Conservation (phyloP, 208 protist species). For the Leishmania mexicana region DNA sequence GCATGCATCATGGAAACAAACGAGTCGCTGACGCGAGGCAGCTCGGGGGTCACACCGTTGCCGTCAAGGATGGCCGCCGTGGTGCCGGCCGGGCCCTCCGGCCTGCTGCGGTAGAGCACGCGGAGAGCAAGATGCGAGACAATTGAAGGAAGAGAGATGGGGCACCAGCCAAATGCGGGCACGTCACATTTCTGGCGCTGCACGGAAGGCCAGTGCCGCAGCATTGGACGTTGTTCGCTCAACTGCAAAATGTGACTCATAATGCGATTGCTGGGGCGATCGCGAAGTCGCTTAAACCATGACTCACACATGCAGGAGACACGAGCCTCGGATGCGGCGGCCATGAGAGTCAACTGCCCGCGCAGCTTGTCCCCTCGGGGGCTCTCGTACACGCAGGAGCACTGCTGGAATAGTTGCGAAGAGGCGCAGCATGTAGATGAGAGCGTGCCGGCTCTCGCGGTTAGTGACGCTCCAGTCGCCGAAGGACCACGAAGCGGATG, state of each 20-base stretch:
- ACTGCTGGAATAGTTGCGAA: background rate
- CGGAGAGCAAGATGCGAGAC: constrained; percentile 12
- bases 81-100: background rate
- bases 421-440: background rate
- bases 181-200: background rate
- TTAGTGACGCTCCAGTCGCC: background rate
- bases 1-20: constrained; percentile 1
- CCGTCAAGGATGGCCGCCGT: background rate
- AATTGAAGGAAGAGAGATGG: constrained; percentile 6
- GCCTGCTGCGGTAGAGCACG: background rate
- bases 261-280: background rate
- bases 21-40: constrained; percentile 8
- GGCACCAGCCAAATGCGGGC: background rate
- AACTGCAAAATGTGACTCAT: background rate
- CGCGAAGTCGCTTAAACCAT: constrained; percentile 13
- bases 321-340: background rate
- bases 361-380: background rate
- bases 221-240: constrained; percentile 1
- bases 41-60: background rate
- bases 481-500: background rate
- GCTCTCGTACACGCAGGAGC: background rate
- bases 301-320: constrained; percentile 7
- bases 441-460: background rate
- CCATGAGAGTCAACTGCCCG: background rate
- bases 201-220: background rate